Evolutionary conservation across 352 stramenopile genomes (phyloP).

Genomic region (Phytophthora macrochlamydospora): DNA sequence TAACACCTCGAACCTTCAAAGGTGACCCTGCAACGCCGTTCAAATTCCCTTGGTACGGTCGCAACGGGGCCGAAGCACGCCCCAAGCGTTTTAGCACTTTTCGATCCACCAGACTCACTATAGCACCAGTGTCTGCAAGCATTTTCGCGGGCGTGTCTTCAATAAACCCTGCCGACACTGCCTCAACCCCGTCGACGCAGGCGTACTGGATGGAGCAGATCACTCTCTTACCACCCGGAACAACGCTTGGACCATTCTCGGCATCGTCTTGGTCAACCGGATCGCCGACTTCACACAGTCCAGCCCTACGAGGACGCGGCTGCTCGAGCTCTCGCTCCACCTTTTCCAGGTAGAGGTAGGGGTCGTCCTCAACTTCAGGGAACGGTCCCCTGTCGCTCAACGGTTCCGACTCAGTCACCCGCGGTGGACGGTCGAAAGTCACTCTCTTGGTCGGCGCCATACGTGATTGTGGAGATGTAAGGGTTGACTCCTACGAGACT

Average conservation of each 20-base stretch:
- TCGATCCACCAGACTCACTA: not conserved
- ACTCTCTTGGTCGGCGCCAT: too few relatives aligned
- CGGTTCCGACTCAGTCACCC: too few relatives aligned
- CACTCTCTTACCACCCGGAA: not conserved
- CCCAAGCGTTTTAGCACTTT: not conserved
- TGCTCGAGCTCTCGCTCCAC: not conserved
- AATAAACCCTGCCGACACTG: not conserved
- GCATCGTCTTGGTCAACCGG: not conserved
- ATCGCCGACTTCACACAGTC: not conserved
- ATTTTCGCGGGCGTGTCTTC: constrained; percentile 1
- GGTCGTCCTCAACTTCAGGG: too few relatives aligned
- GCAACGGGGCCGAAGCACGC: not conserved
- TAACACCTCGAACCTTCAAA: not conserved
- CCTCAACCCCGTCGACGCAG: not conserved
- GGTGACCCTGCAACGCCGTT: not conserved
- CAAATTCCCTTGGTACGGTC: not conserved
- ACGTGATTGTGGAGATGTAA: too few relatives aligned
- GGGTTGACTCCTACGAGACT: too few relatives aligned
- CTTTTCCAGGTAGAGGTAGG: not conserved
- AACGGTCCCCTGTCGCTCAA: too few relatives aligned
- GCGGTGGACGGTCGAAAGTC: too few relatives aligned
- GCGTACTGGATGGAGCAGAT: not conserved
- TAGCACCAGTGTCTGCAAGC: constrained; percentile 3
- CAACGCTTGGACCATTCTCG: not conserved
- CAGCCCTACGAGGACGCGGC: too few relatives aligned